phyloP scores from a whole-genome alignment of 805 yeast genomes.

The Ogataea pilisensis region DNA sequence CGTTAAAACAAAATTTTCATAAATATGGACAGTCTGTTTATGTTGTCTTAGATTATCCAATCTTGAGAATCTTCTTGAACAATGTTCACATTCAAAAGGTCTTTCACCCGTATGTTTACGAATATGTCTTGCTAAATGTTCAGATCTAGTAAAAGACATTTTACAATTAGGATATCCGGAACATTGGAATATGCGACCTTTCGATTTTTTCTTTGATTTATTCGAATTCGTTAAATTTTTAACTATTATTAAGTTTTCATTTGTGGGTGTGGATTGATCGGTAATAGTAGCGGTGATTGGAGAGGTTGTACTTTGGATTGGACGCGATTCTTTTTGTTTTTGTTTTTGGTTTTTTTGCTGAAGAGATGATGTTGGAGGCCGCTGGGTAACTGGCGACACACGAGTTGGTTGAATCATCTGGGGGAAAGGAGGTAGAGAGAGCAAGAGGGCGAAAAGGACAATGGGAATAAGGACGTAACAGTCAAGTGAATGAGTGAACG shows the following conservation, averaged over 20 bases:
- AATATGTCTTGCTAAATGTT: constrained; percentile 88
- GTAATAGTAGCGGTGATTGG: background rate
- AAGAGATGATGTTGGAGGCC: no score
- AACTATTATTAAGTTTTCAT: no score
- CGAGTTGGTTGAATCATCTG: no score
- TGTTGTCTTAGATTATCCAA: constrained; percentile 89
- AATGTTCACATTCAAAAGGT: constrained; percentile 84
- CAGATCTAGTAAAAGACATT: constrained; percentile 88
- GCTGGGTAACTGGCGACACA: no score
- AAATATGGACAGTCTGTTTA: constrained; percentile 76
- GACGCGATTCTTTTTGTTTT: background rate
- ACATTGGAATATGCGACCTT: constrained; percentile 75
- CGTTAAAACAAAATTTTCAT: constrained; percentile 35
- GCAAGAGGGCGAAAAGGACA: no score
- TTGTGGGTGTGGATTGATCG: background rate
- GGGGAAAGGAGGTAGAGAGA: no score
- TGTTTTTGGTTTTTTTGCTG: background rate
- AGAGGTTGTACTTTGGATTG: no score
- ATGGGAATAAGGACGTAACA: no score
- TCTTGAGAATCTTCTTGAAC: constrained; percentile 74
- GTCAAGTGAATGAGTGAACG: no score
- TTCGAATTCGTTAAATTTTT: background rate
- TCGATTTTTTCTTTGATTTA: constrained; percentile 36
- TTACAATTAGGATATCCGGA: constrained; percentile 80
- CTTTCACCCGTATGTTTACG: constrained; percentile 93